A percentile compares a stretch with the other conserved stretches of the same genome.
These are phyloP conservation scores for Orbilia brochopaga DNA, from an alignment of 2,329 filamentous ascomycete species.

Conservation along the genomic window DNA sequence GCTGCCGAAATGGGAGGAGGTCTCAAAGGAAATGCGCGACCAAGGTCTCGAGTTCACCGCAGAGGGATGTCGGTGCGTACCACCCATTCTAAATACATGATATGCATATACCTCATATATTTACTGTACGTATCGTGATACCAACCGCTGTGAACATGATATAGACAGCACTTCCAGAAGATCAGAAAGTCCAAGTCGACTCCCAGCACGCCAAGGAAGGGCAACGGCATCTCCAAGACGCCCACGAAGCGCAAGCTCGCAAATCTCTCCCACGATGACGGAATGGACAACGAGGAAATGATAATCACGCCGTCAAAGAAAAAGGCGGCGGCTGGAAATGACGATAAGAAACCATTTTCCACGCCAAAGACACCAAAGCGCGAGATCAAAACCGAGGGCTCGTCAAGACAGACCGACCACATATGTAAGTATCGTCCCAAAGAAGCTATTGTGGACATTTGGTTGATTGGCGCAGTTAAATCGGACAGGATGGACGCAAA, in stretches of 20 bases:
- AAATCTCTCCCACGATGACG: slow-evolving; percentile 20
- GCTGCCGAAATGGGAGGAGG: slow-evolving; percentile 52
- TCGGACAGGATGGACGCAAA: slow-evolving; percentile 44
- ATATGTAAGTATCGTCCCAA: slow-evolving; percentile 12
- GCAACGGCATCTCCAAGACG: slow-evolving; percentile 8
- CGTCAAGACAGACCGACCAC: slow-evolving; percentile 13
- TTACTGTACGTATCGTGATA: neutral
- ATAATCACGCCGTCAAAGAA: slow-evolving; percentile 36
- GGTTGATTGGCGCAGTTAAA: slow-evolving; percentile 25
- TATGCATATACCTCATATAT: neutral
- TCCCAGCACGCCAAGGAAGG: slow-evolving; percentile 23
- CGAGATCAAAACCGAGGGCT: slow-evolving; percentile 11
- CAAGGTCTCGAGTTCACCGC: slow-evolving; percentile 50
- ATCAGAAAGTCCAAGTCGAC: slow-evolving; percentile 48
- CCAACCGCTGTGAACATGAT: neutral
- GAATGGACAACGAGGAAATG: slow-evolving; percentile 34
- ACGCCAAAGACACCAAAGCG: slow-evolving; percentile 7
- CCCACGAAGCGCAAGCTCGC: slow-evolving; percentile 30
- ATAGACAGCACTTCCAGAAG: slow-evolving; percentile 53
- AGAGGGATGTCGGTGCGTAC: slow-evolving; percentile 51
- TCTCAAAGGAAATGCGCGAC: slow-evolving; percentile 48
- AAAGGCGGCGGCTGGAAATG: neutral
- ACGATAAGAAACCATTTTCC: neutral
- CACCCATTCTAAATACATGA: neutral
- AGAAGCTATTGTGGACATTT: neutral